phyloP scores from a whole-genome alignment of 371 early-diverging fungal genomes.

The Rhizomucor pusillus region DNA sequence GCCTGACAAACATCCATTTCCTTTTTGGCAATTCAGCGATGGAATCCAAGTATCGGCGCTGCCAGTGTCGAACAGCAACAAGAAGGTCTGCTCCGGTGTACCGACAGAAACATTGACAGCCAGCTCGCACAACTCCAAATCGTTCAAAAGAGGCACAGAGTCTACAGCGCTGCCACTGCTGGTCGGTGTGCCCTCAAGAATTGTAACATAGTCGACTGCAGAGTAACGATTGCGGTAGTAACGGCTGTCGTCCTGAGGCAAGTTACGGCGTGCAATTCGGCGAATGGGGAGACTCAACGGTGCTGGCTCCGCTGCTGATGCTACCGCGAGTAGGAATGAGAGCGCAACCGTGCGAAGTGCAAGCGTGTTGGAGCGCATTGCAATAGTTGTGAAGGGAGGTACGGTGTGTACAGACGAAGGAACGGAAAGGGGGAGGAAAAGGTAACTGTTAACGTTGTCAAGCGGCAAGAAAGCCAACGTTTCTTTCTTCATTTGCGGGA shows the following conservation, averaged over 20 bases:
- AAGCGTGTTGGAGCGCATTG: conserved; percentile 15
- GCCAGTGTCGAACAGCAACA: conserved; percentile 69
- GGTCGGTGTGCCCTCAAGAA: neutral
- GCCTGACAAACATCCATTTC: conserved; percentile 18
- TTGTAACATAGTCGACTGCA: conserved; percentile 8
- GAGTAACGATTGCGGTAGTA: conserved; percentile 11
- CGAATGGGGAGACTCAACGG: conserved; percentile 14
- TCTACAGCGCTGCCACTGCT: neutral
- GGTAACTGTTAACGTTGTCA: neutral
- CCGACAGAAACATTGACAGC: conserved; percentile 53
- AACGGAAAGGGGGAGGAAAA: conserved; percentile 17
- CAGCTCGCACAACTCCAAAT: conserved; percentile 27
- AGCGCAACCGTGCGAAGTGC: conserved; percentile 8
- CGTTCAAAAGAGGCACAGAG: conserved; percentile 22
- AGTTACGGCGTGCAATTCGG: conserved; percentile 8
- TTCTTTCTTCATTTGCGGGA: neutral
- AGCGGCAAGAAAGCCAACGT: neutral
- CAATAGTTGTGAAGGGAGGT: conserved; percentile 1
- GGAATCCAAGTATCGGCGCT: conserved; percentile 62
- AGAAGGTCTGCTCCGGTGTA: conserved; percentile 60
- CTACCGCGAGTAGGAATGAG: neutral
- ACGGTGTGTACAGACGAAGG: conserved; percentile 1
- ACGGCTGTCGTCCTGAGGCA: conserved; percentile 5
- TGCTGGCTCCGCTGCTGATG: conserved; percentile 7
- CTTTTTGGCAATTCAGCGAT: conserved; percentile 29